Evolutionary conservation across 306 rosid species (phyloP).

Genomic region (Sindora glabra): DNA sequence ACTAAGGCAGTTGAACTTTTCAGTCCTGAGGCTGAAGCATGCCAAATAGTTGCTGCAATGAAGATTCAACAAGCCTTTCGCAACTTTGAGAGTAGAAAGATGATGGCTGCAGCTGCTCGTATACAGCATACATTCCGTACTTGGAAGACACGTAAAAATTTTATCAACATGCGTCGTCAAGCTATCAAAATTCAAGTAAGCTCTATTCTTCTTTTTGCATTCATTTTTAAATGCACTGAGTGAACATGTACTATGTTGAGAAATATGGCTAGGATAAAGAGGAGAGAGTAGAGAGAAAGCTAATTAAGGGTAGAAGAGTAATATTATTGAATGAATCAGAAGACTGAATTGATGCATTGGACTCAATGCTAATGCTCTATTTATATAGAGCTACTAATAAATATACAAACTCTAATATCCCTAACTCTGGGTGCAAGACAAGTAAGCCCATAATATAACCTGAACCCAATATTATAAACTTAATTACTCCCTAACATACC

Average conservation of each 20-base stretch:
- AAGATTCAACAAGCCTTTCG: slow-evolving; percentile 93
- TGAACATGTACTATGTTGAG: background rate
- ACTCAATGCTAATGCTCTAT: no score
- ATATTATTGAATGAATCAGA: no score
- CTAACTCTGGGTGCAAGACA: no score
- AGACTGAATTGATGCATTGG: no score
- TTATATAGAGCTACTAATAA: no score
- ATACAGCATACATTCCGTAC: slow-evolving; percentile 80
- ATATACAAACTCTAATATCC: no score
- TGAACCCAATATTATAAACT: no score
- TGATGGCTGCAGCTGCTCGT: slow-evolving; percentile 71
- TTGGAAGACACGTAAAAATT: slow-evolving; percentile 78
- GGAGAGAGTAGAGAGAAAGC: no score
- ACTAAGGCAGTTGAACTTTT: slow-evolving; percentile 40
- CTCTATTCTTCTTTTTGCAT: slow-evolving; percentile 10
- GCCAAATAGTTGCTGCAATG: slow-evolving; percentile 84
- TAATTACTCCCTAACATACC: no score
- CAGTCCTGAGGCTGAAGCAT: slow-evolving; percentile 74
- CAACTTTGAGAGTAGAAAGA: slow-evolving; percentile 48
- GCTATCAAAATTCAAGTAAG: slow-evolving; percentile 84
- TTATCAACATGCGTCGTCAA: slow-evolving; percentile 69
- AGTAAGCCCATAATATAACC: no score
- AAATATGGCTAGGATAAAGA: no score
- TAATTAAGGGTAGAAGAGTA: no score
- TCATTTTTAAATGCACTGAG: slow-evolving; percentile 5